phyloP scores from a whole-genome alignment of 352 stramenopile species.

The Globisporangium mamillatum region DNA sequence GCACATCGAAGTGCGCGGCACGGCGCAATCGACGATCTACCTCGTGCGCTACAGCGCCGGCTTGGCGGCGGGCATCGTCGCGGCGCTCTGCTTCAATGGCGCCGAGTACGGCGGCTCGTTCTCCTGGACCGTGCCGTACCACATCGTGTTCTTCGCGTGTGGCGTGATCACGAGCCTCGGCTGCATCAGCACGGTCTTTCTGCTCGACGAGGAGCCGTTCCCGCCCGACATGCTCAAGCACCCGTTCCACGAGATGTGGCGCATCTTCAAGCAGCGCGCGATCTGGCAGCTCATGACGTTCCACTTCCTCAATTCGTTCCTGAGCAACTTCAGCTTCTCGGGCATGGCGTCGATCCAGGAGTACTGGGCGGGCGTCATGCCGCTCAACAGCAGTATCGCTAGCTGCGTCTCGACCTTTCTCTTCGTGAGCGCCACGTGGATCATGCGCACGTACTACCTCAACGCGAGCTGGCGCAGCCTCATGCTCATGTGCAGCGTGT shows the following conservation, averaged over 20 bases:
- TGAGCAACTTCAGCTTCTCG: slow-evolving; percentile 53
- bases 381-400: slow-evolving; percentile 54
- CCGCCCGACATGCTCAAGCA: slow-evolving; percentile 25
- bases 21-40: slow-evolving; percentile 63
- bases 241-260: slow-evolving; percentile 61
- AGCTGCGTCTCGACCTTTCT: slow-evolving; percentile 48
- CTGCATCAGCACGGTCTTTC: slow-evolving; percentile 35
- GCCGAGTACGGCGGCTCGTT: slow-evolving; percentile 62
- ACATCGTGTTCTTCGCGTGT: slow-evolving; percentile 56
- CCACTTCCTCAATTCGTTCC: slow-evolving; percentile 66
- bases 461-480: slow-evolving; percentile 56
- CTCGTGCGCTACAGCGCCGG: slow-evolving; percentile 56
- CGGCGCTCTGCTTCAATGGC: slow-evolving; percentile 63
- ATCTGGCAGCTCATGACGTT: slow-evolving; percentile 72
- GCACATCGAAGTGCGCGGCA: slow-evolving; percentile 56
- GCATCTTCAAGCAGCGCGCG: slow-evolving; percentile 64
- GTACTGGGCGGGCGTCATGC: slow-evolving; percentile 55
- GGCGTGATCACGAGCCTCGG: slow-evolving; percentile 35
- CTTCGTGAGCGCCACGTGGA: slow-evolving; percentile 44
- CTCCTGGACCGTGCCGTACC: slow-evolving; percentile 45
- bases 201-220: slow-evolving; percentile 44
- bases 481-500: slow-evolving; percentile 46
- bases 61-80: slow-evolving; percentile 37
- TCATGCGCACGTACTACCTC: slow-evolving; percentile 61
- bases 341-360: slow-evolving; percentile 52